These are phyloP conservation scores for Calvatia gigantea DNA, from an alignment of 768 basidiomycete species.

Conservation along the genomic window DNA sequence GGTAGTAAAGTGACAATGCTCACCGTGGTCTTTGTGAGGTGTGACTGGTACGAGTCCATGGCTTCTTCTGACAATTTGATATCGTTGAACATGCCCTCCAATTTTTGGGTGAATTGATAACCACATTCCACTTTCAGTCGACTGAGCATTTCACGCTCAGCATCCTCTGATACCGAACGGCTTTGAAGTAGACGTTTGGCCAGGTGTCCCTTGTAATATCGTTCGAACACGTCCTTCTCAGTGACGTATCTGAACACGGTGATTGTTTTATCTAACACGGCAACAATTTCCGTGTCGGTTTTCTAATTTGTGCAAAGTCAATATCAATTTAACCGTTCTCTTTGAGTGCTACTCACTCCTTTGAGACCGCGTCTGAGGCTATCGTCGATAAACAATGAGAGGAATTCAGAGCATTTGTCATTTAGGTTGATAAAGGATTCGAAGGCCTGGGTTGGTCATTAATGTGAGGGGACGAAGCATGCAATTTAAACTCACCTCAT, in stretches of 20 bases:
- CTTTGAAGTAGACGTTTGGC: constrained; percentile 85
- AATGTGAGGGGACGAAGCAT: neutral
- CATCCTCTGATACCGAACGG: constrained; percentile 94
- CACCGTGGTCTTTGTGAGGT: constrained; percentile 60
- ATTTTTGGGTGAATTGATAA: constrained; percentile 93
- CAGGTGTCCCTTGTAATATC: constrained; percentile 95
- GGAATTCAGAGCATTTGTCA: constrained; percentile 85
- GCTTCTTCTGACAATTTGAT: constrained; percentile 87
- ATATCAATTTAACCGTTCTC: neutral
- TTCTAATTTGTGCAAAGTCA: constrained; percentile 51
- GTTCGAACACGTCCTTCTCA: constrained; percentile 97
- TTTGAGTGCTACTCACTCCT: constrained; percentile 55
- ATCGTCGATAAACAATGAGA: constrained; percentile 96
- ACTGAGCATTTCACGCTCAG: constrained; percentile 94
- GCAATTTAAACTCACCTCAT: constrained; percentile 59
- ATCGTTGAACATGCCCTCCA: constrained; percentile 99
- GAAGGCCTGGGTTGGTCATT: constrained; percentile 64
- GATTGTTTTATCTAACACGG: constrained; percentile 91
- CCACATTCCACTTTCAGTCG: constrained; percentile 97
- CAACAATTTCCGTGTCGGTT: constrained; percentile 90
- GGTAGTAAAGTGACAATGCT: constrained; percentile 21
- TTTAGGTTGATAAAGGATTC: constrained; percentile 88
- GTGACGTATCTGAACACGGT: constrained; percentile 90
- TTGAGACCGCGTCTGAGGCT: constrained; percentile 92
- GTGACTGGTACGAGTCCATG: constrained; percentile 66